Conservation (phyloP, 2,329 filamentous ascomycete species). For the Alternaria rosae region DNA sequence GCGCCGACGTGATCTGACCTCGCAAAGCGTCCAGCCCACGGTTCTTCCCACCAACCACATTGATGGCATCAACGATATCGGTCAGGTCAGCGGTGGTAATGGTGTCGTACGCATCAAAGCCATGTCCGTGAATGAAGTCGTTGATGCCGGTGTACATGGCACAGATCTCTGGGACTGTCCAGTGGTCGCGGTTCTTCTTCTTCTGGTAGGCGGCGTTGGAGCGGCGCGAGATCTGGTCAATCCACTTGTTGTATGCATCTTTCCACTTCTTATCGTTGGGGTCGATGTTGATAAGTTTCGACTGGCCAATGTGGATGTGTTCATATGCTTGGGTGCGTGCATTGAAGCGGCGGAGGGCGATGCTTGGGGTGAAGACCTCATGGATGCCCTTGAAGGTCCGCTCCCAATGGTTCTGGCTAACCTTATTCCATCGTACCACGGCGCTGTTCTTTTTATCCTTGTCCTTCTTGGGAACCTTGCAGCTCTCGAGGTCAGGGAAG, state of each 20-base stretch:
- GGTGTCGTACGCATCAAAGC: slow-evolving; percentile 1
- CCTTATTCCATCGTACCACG: neutral
- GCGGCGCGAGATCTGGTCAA: slow-evolving; percentile 9
- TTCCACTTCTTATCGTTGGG: slow-evolving; percentile 8
- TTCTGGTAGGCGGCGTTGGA: neutral
- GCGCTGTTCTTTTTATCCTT: neutral
- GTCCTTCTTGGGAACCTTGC: slow-evolving; percentile 1
- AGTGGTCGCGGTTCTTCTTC: slow-evolving; percentile 2
- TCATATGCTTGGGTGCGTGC: slow-evolving; percentile 5
- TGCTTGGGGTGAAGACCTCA: neutral
- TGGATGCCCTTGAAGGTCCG: neutral
- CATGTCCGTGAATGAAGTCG: neutral
- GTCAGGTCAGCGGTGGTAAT: neutral
- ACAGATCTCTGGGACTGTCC: neutral
- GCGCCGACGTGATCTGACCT: slow-evolving; percentile 2
- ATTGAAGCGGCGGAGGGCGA: slow-evolving; percentile 7
- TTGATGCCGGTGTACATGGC: slow-evolving; percentile 10
- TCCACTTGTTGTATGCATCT: slow-evolving; percentile 10
- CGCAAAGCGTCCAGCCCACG: slow-evolving; percentile 2
- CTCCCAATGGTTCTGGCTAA: neutral
- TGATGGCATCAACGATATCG: neutral
- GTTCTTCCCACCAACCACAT: neutral
- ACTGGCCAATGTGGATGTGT: neutral
- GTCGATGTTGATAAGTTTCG: neutral
- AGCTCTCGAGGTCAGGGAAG: neutral